Evolutionary conservation across 495 filamentous ascomycete species (phyloP), one percentile per base, ranked within the genome.

Genomic region (Rhypophila decipiens): DNA sequence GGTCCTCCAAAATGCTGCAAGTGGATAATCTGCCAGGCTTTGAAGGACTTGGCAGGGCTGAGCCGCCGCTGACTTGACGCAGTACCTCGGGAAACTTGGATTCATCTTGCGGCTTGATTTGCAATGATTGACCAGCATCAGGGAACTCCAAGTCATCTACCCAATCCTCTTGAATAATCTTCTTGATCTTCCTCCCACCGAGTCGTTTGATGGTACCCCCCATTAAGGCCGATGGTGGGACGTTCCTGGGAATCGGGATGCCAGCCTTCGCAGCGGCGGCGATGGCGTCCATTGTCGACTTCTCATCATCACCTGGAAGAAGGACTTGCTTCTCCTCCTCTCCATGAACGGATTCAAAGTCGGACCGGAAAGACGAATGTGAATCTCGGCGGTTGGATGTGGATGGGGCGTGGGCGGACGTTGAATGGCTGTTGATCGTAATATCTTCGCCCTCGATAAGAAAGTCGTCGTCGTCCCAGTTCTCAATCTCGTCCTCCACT

Each of bases 141-240:
- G 90, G 87, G 35, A 96, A 70, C 51, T 95, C 89, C 41, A 98
- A 69, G 59, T 97, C 93, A 49, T 95, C 87, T 39, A 80, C 84
- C 86, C 90, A 96, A 65, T 95, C 91, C 63, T 96, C 93, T 55
- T 84, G 73, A 36, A 77, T 67, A 49, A 87, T 82, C 64, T 85
- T 87, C 59, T 82, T 85, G 37, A 82, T 76, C 53, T 88, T 93
- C 57, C 83, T 83, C 54, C 82, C 86, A 38, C 89, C 89, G 5
- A 98, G 73, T 59, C 89, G 74, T 71, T 95, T 96, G 61, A 98
- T 98, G 10, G 89, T 90, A 39, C 93, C 93, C 36, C 91, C 93
- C 54, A 95, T 75, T 35, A 98, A 74, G 40, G 93, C 93, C n/a
- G 91, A 95, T 19, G 85, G 79, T n/a, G 93, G 89, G 12, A 97